phyloP scores from a whole-genome alignment of 2,329 filamentous ascomycete genomes.

The Nemania diffusa region DNA sequence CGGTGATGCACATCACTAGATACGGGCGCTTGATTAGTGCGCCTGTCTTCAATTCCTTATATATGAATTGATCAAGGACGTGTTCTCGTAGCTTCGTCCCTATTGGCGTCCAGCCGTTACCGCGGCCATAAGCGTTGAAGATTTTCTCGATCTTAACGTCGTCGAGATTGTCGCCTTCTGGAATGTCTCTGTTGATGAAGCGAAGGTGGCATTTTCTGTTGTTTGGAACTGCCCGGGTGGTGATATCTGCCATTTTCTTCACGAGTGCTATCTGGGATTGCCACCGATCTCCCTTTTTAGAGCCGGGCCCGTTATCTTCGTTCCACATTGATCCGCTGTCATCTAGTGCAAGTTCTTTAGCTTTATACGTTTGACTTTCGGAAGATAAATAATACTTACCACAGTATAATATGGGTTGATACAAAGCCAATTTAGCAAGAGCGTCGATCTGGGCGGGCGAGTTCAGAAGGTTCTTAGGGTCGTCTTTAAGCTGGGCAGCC shows the following conservation, averaged over 20 bases:
- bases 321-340: slow-evolving; percentile 38
- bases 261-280: slow-evolving; percentile 29
- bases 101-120: slow-evolving; percentile 32
- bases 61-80: slow-evolving; percentile 35
- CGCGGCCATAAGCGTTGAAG: slow-evolving; percentile 14
- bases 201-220: slow-evolving; percentile 34
- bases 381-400: slow-evolving; percentile 25
- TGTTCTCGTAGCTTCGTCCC: slow-evolving; percentile 32
- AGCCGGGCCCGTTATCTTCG: slow-evolving; percentile 27
- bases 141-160: slow-evolving; percentile 11
- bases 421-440: slow-evolving; percentile 36
- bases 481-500: slow-evolving; percentile 29
- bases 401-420: slow-evolving; percentile 36
- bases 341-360: slow-evolving; percentile 13
- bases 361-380: background rate
- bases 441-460: slow-evolving; percentile 34
- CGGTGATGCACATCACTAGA: slow-evolving; percentile 34
- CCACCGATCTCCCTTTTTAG: slow-evolving; percentile 34
- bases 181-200: slow-evolving; percentile 32
- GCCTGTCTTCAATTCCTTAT: slow-evolving; percentile 19
- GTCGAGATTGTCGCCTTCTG: slow-evolving; percentile 28
- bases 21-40: slow-evolving; percentile 28
- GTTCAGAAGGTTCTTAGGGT: slow-evolving; percentile 33
- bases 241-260: slow-evolving; percentile 32
- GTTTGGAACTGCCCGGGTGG: slow-evolving; percentile 30